Conservation (phyloP, 352 stramenopile species). For the Phytophthora colocasiae region DNA sequence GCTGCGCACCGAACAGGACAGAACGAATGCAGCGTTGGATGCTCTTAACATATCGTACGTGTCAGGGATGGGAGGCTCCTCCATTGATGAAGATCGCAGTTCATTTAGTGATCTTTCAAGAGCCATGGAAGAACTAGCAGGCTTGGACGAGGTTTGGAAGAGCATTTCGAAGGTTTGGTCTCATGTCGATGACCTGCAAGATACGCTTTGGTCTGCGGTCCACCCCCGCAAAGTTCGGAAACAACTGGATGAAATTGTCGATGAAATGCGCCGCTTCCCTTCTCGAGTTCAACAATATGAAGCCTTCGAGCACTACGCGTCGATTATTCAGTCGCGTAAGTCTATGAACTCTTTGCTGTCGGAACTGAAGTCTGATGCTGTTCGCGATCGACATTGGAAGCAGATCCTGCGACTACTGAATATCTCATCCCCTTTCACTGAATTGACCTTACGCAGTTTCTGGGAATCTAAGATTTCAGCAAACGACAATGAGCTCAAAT, state of each 20-base stretch:
- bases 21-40: slow-evolving; percentile 95
- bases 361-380: slow-evolving; percentile 98
- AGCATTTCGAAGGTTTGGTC: slow-evolving; percentile 91
- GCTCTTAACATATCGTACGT: slow-evolving; percentile 92
- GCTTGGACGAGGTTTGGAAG: slow-evolving; percentile 99
- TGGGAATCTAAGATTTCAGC: slow-evolving; percentile 96
- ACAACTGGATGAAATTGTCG: slow-evolving; percentile 96
- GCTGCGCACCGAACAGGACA: slow-evolving; percentile 93
- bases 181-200: slow-evolving; percentile 92
- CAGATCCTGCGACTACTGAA: slow-evolving; percentile 95
- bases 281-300: slow-evolving; percentile 98
- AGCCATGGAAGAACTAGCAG: slow-evolving; percentile 92
- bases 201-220: slow-evolving; percentile 94
- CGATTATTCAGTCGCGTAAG: slow-evolving; percentile 95
- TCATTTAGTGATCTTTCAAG: slow-evolving; percentile 73
- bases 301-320: slow-evolving; percentile 95
- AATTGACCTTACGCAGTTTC: slow-evolving; percentile 97
- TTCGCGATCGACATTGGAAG: slow-evolving; percentile 99
- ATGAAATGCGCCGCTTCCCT: slow-evolving; percentile 96
- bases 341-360: slow-evolving; percentile 94
- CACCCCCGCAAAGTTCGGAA: slow-evolving; percentile 96
- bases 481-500: slow-evolving; percentile 95
- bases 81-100: slow-evolving; percentile 80
- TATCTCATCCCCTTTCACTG: slow-evolving; percentile 92
- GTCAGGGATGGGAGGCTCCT: slow-evolving; percentile 50